Base-by-base conservation (phyloP, 2,329 filamentous ascomycete genomes). In the Ophiostoma angusticollis region DNA sequence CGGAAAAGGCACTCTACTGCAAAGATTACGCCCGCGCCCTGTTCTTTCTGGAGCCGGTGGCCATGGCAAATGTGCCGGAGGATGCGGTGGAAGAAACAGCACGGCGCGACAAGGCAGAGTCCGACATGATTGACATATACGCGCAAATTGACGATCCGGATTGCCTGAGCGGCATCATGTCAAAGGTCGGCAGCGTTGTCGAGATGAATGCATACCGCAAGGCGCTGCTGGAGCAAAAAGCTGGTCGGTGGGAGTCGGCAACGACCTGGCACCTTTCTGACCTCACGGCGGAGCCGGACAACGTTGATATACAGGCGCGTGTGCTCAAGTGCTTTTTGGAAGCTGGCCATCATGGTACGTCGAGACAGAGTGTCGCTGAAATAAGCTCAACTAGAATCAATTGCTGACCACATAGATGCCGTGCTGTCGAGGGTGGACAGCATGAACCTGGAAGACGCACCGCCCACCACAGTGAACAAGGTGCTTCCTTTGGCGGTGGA, bases 251-350 rank as follows among this genome's bases (percentile, higher is more conserved):
- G 87, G 80, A 84, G 13, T 84, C 89, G 37, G 91, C 87, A 18
- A 91, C 96, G 60, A 93, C 84, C 46, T 98, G 93, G 91, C 96
- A 95, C 57, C 87, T 98, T 55, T 78, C 94, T 47, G 80, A 87
- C 46, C 68, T 96, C 24, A 79, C 82, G 3, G 78, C 91, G 50
- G 71, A 80, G 32, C 87, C 89, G 0, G 67, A 79, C 38, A 80
- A 93, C 53, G 56, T 72, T 14, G 81, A 93, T 41, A 70, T 83
- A 11, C 87, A 95, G 54, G 68, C 84, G 41, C 83, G 93, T 50
- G 68, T 98, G 25, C 65, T 98, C 39, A 82, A 78, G 22, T 96
- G 91, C 51, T 67, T 98, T 9, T 87, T 86, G 54, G 86, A 95
- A 55, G 93, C 87, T n/a, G 91, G 89, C 0, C 91, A 96, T 55